These are phyloP conservation scores for Candida qinlingensis DNA, from an alignment of 805 yeast genomes.

Conservation along the genomic window DNA sequence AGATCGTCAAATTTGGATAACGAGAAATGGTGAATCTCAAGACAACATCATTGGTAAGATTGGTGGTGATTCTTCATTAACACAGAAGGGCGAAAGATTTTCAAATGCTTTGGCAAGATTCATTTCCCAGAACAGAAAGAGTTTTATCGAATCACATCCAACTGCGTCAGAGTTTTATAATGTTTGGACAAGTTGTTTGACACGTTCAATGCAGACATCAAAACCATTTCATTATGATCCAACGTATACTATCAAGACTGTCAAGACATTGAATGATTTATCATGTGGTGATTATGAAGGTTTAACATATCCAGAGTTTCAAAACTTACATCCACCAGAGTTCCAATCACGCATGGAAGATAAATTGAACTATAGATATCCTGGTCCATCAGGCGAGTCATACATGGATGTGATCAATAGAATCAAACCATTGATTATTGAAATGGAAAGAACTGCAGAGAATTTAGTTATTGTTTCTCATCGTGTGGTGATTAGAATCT, in stretches of 20 bases:
- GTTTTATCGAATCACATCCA: conserved; percentile 36
- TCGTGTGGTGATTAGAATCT: conserved; percentile 83
- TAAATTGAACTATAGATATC: conserved; percentile 84
- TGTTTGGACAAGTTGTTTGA: conserved; percentile 89
- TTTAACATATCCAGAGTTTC: conserved; percentile 85
- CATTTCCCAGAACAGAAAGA: conserved; percentile 61
- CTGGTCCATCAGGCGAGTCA: conserved; percentile 97
- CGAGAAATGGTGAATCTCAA: conserved; percentile 89
- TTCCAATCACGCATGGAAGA: conserved; percentile 69
- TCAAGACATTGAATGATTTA: conserved; percentile 89
- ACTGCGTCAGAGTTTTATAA: conserved; percentile 41
- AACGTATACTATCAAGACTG: conserved; percentile 71
- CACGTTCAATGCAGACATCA: conserved; percentile 75
- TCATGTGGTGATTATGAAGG: conserved; percentile 94
- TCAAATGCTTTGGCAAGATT: conserved; percentile 69
- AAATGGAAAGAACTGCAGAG: conserved; percentile 86
- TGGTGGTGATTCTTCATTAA: conserved; percentile 86
- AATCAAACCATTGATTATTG: conserved; percentile 83
- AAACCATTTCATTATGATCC: conserved; percentile 62
- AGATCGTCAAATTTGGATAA: conserved; percentile 89
- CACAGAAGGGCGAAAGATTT: conserved; percentile 73
- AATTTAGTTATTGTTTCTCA: conserved; percentile 82
- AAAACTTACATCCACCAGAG: conserved; percentile 66
- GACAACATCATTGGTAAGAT: conserved; percentile 83
- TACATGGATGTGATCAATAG: conserved; percentile 91